Conservation (phyloP, 1,284 basidiomycete species). For the Cystobasidiaceae sp. region DNA sequence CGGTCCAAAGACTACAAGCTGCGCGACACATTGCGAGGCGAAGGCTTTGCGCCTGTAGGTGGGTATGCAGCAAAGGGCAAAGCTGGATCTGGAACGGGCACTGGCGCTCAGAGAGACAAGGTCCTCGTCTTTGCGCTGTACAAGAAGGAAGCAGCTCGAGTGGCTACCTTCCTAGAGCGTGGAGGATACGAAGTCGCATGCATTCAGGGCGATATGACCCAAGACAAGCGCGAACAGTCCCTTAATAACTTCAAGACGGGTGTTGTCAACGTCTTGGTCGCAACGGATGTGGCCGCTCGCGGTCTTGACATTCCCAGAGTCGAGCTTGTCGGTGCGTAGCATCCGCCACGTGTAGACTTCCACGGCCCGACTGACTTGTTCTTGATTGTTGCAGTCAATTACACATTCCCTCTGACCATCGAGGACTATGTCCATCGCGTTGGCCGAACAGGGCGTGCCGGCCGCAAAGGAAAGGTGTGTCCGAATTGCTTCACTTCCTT, state of each 20-base stretch:
- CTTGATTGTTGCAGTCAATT: slow-evolving; percentile 70
- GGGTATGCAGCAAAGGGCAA: not conserved
- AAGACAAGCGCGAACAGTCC: slow-evolving; percentile 76
- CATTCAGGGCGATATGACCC: slow-evolving; percentile 63
- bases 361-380: not conserved
- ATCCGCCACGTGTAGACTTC: too few species aligned
- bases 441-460: slow-evolving; percentile 90
- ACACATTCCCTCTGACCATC: slow-evolving; percentile 93
- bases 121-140: slow-evolving; percentile 88
- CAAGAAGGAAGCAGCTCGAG: slow-evolving; percentile 91
- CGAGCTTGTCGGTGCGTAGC: slow-evolving; percentile 53
- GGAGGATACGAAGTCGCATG: slow-evolving; percentile 75
- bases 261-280: slow-evolving; percentile 76
- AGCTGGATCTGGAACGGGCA: not conserved
- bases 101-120: slow-evolving; percentile 57
- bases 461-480: slow-evolving; percentile 66
- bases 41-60: slow-evolving; percentile 34
- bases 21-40: slow-evolving; percentile 35
- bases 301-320: slow-evolving; percentile 97
- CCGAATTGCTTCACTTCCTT: not conserved
- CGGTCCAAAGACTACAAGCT: slow-evolving; percentile 73
- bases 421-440: slow-evolving; percentile 95
- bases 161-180: slow-evolving; percentile 72
- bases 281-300: slow-evolving; percentile 91
- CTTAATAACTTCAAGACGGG: slow-evolving; percentile 87